phyloP scores from a whole-genome alignment of 352 stramenopile genomes.

The Globisporangium iwayamae region DNA sequence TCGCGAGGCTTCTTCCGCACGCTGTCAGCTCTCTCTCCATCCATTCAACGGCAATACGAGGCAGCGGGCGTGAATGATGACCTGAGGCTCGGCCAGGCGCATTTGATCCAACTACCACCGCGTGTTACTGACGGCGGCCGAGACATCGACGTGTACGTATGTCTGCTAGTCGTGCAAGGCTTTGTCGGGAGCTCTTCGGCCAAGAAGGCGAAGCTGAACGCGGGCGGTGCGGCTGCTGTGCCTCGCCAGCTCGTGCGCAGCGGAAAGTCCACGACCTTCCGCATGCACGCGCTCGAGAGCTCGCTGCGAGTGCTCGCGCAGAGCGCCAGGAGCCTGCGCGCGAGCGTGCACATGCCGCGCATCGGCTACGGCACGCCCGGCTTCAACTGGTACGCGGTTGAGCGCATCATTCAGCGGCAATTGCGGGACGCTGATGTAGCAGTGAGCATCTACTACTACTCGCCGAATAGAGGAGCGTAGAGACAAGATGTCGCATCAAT shows the following conservation, averaged over 20 bases:
- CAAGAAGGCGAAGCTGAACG: conserved; percentile 40
- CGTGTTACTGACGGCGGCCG: conserved; percentile 6
- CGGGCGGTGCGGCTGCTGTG: conserved; percentile 2
- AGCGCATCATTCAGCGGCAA: conserved; percentile 64
- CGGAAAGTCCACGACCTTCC: conserved; percentile 64
- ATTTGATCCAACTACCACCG: conserved; percentile 46
- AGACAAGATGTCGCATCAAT: background rate
- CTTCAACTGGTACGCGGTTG: conserved; percentile 84
- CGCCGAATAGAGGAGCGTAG: conserved; percentile 17
- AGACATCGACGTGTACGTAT: conserved; percentile 40
- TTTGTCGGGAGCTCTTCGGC: conserved; percentile 28
- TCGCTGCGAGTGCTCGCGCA: conserved; percentile 38
- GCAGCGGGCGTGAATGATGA: conserved; percentile 47
- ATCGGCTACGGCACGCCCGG: conserved; percentile 72
- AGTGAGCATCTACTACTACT: conserved; percentile 75
- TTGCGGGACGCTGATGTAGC: conserved; percentile 48
- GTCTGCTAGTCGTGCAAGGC: conserved; percentile 68
- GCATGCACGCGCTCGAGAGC: conserved; percentile 56
- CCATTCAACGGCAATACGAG: conserved; percentile 64
- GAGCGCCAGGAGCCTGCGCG: conserved; percentile 29
- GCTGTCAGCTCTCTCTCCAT: conserved; percentile 45
- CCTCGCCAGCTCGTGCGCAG: conserved; percentile 29
- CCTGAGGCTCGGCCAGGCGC: conserved; percentile 69
- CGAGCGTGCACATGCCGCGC: conserved; percentile 70
- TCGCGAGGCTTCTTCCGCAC: conserved; percentile 70